Evolutionary conservation across 2,329 filamentous ascomycete species (phyloP), one percentile per base, ranked within the genome.

Genomic region (Aspergillus unguis): DNA sequence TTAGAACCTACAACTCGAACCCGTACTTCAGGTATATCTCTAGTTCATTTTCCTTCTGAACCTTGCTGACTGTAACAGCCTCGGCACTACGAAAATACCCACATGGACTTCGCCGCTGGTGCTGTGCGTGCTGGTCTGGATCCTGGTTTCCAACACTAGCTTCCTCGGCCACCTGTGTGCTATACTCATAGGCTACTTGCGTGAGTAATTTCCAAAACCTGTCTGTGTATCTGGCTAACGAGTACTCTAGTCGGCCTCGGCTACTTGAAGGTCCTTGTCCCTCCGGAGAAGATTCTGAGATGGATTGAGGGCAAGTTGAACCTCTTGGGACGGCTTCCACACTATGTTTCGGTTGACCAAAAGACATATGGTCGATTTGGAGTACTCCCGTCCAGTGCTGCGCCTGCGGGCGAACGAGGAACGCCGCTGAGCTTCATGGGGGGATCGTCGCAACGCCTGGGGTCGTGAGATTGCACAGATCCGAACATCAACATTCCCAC

Each of bases 361-460:
- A 96, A 96, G 79, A 96, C 90, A 5, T 96, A 92, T 65, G 92
- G 92, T 6, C 82, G 92, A 48, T 96, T 95, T 64, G 92, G 92
- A 2, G 88, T 96, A 10, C 76, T 97, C 52, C 92, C 92, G 2
- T 80, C 84, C 1, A 77, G 71, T 23, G 67, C 58, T 36, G 47
- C 46, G 5, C 35, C 64, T 17, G 56, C 66, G 28, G 62, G 53
- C 42, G 63, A 70, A 47, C 58, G 74, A 52, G 65, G 67, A 29
- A 70, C 75, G 33, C 72, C 74, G 10, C 76, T 87, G 61, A 84
- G 84, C 50, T 81, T 88, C 53, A 76, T 88, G 41, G 84, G 81
- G n/a, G 84, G 82, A 17, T 62, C 68, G 45, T 80, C 80, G 26
- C 87, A 90, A 68, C 80, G 88, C 58, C 74, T 91, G 40, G 87